phyloP scores from a whole-genome alignment of 306 rosid genomes.

The Albizia julibrissin region DNA sequence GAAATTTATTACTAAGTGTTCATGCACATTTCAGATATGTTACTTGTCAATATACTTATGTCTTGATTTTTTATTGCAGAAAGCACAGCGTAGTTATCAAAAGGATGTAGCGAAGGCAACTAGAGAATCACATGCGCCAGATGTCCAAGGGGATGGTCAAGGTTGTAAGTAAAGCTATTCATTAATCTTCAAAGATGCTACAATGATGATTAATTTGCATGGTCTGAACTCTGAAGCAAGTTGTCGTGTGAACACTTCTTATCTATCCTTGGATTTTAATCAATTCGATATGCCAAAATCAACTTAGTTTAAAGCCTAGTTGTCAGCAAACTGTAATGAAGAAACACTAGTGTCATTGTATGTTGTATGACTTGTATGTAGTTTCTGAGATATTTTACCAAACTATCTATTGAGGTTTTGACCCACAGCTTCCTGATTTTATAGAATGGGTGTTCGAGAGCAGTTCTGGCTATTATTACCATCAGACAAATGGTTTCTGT shows the following conservation, averaged over 20 bases:
- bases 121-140: slow-evolving; percentile 61
- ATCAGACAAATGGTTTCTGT: slow-evolving; percentile 78
- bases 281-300: slow-evolving; percentile 3
- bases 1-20: not conserved
- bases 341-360: not conserved
- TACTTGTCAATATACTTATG: not conserved
- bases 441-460: slow-evolving; percentile 89
- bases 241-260: slow-evolving; percentile 9
- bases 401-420: slow-evolving; percentile 1
- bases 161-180: slow-evolving; percentile 55
- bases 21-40: slow-evolving; percentile 1
- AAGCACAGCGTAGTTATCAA: slow-evolving; percentile 89
- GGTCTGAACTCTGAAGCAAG: not conserved
- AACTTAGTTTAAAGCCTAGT: not conserved
- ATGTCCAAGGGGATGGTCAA: slow-evolving; percentile 41
- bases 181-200: slow-evolving; percentile 11
- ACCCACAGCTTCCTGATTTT: slow-evolving; percentile 41
- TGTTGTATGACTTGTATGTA: not conserved
- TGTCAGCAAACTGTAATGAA: not conserved
- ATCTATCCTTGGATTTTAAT: not conserved
- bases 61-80: slow-evolving; percentile 52
- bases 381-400: not conserved
- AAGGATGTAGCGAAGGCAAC: slow-evolving; percentile 73
- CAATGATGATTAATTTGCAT: slow-evolving; percentile 16
- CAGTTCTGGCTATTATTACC: slow-evolving; percentile 80